Base-by-base conservation (phyloP, 495 filamentous ascomycete species). In the Hypoxylon lienhwacheense region DNA sequence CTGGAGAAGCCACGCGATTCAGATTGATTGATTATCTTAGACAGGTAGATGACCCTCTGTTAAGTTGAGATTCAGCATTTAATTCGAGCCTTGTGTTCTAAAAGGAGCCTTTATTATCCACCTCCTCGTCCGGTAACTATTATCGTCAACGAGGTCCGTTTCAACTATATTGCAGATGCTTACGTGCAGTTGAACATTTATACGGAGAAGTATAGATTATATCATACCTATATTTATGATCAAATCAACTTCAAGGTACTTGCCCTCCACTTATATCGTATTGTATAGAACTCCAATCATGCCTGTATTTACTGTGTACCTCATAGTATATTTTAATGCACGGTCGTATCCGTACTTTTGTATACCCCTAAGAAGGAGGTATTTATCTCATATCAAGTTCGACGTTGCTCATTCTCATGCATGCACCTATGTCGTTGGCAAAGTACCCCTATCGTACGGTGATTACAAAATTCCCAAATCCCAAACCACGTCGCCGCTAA, bases 1-100 rank as follows among this genome's bases (percentile, higher is more conserved):
- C n/a, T n/a, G n/a, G n/a, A n/a, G n/a, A 41, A 55, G 47, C 52
- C 52, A 61, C 52, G 52, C 58, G 58, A 61, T 44, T 55, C 34
- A 49, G 35, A 61, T 61, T 61, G 57, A 61, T 61, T 55, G 51
- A 55, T 28, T 47, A 15, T 31, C 41, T 35, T 31, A 36, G 34
- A 39, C 26, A 45, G 50, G 22, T 34, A 47, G 19, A 45, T 21
- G 26, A 49, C 50, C 37, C 29, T 41, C 22, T 8, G 41, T 40
- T 21, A 17, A 34, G 22, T n/a, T 39, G 11, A 31, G 52, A 28
- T 15, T 41, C 20, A 59, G 41, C 31, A 47, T 8, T 28, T 12
- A 7, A 20, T 50, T 21, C 17, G n/a, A 29, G 2, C 3, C 14
- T 15, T 4, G 28, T 33, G 33, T 45, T 11, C 33, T 15, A 17